These are phyloP conservation scores for Pichia rugopelliculosa DNA, from an alignment of 805 yeast species.

Conservation along the genomic window DNA sequence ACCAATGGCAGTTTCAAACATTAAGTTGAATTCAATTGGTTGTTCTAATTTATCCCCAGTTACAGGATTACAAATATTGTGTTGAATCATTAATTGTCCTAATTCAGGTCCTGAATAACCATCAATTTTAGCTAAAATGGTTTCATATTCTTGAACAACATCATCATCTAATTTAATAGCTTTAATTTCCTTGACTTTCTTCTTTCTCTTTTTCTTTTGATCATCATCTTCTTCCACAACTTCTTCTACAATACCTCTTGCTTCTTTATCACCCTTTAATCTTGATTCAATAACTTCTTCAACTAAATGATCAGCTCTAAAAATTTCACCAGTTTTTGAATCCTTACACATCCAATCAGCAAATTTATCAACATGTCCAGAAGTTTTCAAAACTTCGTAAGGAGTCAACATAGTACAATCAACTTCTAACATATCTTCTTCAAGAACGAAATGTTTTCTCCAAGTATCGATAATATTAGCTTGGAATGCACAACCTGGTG, in stretches of 20 bases:
- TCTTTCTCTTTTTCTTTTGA: slow-evolving; percentile 84
- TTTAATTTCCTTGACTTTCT: slow-evolving; percentile 93
- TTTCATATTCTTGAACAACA: slow-evolving; percentile 74
- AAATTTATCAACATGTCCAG: slow-evolving; percentile 98
- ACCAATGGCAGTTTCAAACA: slow-evolving; percentile 99
- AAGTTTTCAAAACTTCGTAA: slow-evolving; percentile 92
- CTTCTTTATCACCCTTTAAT: slow-evolving; percentile 94
- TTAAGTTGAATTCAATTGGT: slow-evolving; percentile 92
- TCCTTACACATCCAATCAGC: slow-evolving; percentile 99
- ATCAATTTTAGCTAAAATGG: slow-evolving; percentile 85
- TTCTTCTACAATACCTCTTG: slow-evolving; percentile 74
- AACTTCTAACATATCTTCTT: slow-evolving; percentile 98
- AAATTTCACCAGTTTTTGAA: slow-evolving; percentile 91
- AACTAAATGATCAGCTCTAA: slow-evolving; percentile 96
- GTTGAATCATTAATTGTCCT: slow-evolving; percentile 78
- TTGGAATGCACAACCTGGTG: slow-evolving; percentile 98
- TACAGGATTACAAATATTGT: slow-evolving; percentile 85
- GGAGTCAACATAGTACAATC: slow-evolving; percentile 98
- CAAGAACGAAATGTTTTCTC: slow-evolving; percentile 96
- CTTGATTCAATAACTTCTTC: slow-evolving; percentile 97
- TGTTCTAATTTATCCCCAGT: slow-evolving; percentile 80
- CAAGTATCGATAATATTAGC: slow-evolving; percentile 90
- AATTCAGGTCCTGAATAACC: slow-evolving; percentile 90
- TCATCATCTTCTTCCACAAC: slow-evolving; percentile 62
- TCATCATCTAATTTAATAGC: slow-evolving; percentile 79